phyloP scores from a whole-genome alignment of 73 alveolate species.

The Uronychia binucleata region DNA sequence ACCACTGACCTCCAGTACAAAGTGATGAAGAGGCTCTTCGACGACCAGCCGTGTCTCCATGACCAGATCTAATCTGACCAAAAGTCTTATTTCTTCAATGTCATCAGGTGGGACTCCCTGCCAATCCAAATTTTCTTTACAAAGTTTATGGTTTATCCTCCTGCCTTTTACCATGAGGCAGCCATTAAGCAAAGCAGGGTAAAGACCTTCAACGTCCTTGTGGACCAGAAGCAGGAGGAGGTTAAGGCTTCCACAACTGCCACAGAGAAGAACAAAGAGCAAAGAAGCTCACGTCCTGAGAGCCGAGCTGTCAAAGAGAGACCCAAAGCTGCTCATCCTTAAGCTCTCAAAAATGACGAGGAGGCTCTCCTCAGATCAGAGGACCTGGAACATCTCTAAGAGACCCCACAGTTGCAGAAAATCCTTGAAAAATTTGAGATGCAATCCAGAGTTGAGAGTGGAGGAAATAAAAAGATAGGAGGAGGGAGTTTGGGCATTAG shows the following conservation, averaged over 20 bases:
- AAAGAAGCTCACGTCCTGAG: neutral
- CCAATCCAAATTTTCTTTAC: conserved; percentile 31
- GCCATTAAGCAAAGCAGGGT: conserved; percentile 23
- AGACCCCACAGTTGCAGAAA: neutral
- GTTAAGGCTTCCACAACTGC: neutral
- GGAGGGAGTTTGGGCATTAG: too few relatives aligned
- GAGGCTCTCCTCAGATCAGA: neutral
- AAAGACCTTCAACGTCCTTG: conserved; percentile 9
- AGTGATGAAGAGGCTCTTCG: neutral
- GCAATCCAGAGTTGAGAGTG: neutral
- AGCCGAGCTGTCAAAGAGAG: neutral
- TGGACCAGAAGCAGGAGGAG: conserved; percentile 2
- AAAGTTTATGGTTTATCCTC: conserved; percentile 2
- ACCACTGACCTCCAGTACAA: neutral
- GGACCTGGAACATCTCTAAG: neutral
- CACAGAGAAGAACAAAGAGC: neutral
- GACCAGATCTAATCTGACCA: neutral
- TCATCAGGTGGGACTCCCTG: neutral
- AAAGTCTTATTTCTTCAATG: neutral
- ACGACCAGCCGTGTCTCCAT: neutral
- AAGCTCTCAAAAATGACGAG: neutral
- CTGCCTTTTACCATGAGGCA: conserved; percentile 19
- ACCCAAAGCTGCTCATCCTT: conserved; percentile 3
- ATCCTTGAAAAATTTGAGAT: neutral
- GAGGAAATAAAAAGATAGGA: neutral